These are phyloP conservation scores for Didymella glomerata DNA, from an alignment of 2,329 filamentous ascomycete genomes.

Conservation along the genomic window DNA sequence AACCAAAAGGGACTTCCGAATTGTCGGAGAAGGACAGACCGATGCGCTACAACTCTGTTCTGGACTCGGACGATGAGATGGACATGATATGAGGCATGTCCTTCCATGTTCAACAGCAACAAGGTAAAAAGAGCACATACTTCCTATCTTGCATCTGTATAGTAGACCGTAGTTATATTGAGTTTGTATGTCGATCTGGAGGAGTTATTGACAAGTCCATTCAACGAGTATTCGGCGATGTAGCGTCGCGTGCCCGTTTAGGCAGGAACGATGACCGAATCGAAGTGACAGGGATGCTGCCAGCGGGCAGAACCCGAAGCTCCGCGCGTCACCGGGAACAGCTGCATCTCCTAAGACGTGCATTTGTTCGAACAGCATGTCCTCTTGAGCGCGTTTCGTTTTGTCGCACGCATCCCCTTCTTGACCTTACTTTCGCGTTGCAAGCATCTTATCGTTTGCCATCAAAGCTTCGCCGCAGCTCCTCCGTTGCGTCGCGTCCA, in stretches of 20 bases:
- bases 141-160: too few species aligned
- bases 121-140: background rate
- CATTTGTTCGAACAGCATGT: slow-evolving; percentile 7
- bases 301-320: slow-evolving; percentile 11
- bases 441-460: slow-evolving; percentile 41
- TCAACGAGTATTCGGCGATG: background rate
- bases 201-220: background rate
- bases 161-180: too few species aligned
- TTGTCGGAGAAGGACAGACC: background rate
- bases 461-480: slow-evolving; percentile 22
- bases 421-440: background rate
- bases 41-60: background rate
- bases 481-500: slow-evolving; percentile 36
- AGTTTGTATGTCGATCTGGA: background rate
- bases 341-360: background rate
- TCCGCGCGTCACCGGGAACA: slow-evolving; percentile 16
- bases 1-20: too few species aligned
- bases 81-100: background rate
- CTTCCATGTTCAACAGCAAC: background rate
- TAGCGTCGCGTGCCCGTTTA: slow-evolving; percentile 11
- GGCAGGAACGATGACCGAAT: slow-evolving; percentile 13
- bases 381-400: background rate
- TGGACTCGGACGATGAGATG: background rate
- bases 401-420: background rate
- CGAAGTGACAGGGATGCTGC: slow-evolving; percentile 11